A percentile compares a stretch with the other conserved stretches of the same genome.
Evolutionary conservation across 83 land plant genomes (phyloP).

Genomic region (Diphasiastrum complanatum): DNA sequence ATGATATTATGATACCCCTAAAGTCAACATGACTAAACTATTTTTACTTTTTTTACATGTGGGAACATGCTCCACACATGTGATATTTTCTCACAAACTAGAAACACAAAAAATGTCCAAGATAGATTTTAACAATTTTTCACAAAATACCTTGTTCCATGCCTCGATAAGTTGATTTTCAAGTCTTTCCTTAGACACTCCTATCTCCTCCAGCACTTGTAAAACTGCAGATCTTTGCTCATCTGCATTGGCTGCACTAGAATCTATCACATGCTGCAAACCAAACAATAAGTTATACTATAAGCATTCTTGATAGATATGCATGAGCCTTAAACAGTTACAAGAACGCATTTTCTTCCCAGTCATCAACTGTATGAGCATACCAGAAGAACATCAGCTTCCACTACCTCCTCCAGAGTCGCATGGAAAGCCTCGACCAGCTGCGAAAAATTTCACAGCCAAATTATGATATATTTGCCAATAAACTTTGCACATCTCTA

Average conservation of each 20-base stretch:
- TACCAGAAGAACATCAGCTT: conserved; percentile 91
- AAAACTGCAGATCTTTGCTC: conserved; percentile 70
- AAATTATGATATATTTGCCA: neutral
- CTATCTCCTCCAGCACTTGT: conserved; percentile 69
- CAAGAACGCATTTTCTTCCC: neutral
- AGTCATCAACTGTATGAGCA: conserved; percentile 4
- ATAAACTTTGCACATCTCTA: neutral
- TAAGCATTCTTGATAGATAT: conserved; percentile 1
- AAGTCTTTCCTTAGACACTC: conserved; percentile 70
- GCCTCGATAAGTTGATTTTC: conserved; percentile 73
- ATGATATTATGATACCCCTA: too few relatives aligned
- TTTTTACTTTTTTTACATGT: too few relatives aligned
- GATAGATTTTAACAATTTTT: too few relatives aligned
- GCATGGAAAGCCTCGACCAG: conserved; percentile 96
- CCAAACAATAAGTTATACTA: neutral
- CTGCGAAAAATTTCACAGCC: conserved; percentile 31
- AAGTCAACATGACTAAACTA: too few relatives aligned
- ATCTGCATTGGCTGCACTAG: conserved; percentile 60
- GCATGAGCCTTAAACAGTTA: neutral
- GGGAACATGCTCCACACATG: too few relatives aligned
- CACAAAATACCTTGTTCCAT: conserved; percentile 93
- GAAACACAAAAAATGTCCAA: too few relatives aligned
- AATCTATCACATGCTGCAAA: conserved; percentile 86
- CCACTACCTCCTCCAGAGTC: conserved; percentile 93
- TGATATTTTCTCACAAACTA: too few relatives aligned